Base-by-base conservation (phyloP, 306 rosid genomes). In the Cicer arietinum region DNA sequence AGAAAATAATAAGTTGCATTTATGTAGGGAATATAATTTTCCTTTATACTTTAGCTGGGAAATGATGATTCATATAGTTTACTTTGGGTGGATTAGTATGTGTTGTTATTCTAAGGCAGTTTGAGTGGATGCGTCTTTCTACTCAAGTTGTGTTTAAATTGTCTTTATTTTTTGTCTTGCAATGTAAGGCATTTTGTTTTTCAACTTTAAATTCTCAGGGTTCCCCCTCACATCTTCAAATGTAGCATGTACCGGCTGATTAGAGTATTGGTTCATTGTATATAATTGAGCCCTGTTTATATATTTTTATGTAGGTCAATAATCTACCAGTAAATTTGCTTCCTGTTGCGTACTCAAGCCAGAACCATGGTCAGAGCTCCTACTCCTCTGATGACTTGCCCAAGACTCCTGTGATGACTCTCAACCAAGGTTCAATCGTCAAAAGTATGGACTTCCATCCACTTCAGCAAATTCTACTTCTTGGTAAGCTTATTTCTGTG, bases 381-480 rank as follows among this genome's bases (percentile, higher is more conserved):
- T 90, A 86, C 76, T 85, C 97, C 73, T 83, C 96, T 60, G 93
- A 92, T 73, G 99, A 95, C 88, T 84, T 95, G 91, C 99, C 99
- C 72, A 92, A 87, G 91, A 70, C 69, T 80, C 89, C 86, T 80
- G 88, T 90, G 74, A 84, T 88, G 85, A 92, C 89, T 77, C 79
- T 92, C 81, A 88, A 46, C 84, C 90, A 77, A 84, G 92, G 97
- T 62, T 92, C 98, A 56, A 67, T 69, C 41, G 97, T 88, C 78
- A 95, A 88, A 87, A 95, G 99, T 72, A 88, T 95, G 96, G 98
- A 95, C 81, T 95, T 95, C 77, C 97, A 95, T 82, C 98, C 99
- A 16, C 83, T 85, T 78, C 97, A 92, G 75, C 99, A 89, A 83
- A 85, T 88, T 85, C 74, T 89, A 67, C 99, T 95, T 81, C 94